Percentiles rank a stretch among this genome's conserved stretches.
phyloP scores from a whole-genome alignment of 495 filamentous ascomycete genomes.

The Xylaria palmicola region DNA sequence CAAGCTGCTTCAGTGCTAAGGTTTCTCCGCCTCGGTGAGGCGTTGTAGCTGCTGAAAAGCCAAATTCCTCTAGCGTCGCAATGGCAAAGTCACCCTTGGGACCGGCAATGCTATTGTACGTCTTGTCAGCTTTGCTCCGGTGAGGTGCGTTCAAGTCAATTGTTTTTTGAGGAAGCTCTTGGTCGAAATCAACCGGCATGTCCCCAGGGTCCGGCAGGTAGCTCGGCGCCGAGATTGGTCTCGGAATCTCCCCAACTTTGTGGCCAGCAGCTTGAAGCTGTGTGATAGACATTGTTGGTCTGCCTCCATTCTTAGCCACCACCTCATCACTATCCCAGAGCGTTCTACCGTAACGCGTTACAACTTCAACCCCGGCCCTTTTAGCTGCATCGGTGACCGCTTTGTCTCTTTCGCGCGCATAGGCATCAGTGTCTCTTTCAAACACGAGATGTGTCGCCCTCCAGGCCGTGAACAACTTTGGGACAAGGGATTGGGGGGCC shows the following conservation, averaged over 20 bases:
- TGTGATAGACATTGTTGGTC: slow-evolving; percentile 67
- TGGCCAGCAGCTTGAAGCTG: slow-evolving; percentile 54
- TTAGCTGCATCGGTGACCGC: slow-evolving; percentile 53
- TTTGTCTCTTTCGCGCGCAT: slow-evolving; percentile 60
- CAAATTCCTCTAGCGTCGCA: slow-evolving; percentile 62
- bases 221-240: slow-evolving; percentile 54
- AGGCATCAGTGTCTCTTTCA: slow-evolving; percentile 71
- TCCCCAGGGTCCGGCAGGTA: slow-evolving; percentile 61
- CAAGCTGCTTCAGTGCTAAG: slow-evolving; percentile 51
- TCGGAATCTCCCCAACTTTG: slow-evolving; percentile 52
- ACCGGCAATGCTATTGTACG: slow-evolving; percentile 58
- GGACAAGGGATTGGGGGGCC: slow-evolving; percentile 63
- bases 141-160: slow-evolving; percentile 57
- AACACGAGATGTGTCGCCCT: slow-evolving; percentile 69
- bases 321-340: slow-evolving; percentile 68
- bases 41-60: slow-evolving; percentile 55
- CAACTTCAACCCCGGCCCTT: slow-evolving; percentile 62
- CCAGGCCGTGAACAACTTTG: slow-evolving; percentile 68
- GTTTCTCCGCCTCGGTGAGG: slow-evolving; percentile 64
- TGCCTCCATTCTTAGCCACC: slow-evolving; percentile 59
- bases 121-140: slow-evolving; percentile 46
- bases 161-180: slow-evolving; percentile 39
- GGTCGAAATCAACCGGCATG: slow-evolving; percentile 54
- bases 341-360: slow-evolving; percentile 58
- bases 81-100: slow-evolving; percentile 61